These are phyloP conservation scores for Chondrostereum purpureum DNA, from an alignment of 1,284 basidiomycete species.

Conservation along the genomic window DNA sequence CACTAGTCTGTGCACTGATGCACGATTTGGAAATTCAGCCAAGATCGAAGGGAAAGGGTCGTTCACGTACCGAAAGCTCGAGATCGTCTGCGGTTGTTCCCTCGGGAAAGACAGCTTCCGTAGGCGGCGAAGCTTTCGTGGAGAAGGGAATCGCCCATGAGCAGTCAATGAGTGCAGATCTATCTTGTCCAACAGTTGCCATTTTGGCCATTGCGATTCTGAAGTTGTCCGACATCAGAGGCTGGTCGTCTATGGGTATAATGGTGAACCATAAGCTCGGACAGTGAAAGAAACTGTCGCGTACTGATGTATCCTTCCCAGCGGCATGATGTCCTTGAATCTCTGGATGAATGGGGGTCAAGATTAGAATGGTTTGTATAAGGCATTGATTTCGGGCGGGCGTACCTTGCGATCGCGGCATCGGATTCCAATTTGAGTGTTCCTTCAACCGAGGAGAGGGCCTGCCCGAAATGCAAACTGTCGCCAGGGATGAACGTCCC, in stretches of 20 bases:
- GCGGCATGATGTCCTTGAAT: background rate
- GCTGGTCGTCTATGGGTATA: background rate
- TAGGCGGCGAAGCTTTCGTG: background rate
- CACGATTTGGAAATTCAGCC: too few species aligned
- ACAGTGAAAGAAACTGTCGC: background rate
- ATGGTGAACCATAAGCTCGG: too few species aligned
- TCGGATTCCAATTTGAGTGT: background rate
- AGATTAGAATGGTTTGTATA: too few species aligned
- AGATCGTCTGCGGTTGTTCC: background rate
- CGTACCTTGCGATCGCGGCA: background rate
- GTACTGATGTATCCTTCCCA: background rate
- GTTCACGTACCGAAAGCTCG: background rate
- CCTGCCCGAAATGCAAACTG: background rate
- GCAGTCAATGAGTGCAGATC: slow-evolving; percentile 26
- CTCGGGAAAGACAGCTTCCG: background rate
- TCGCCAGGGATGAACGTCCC: background rate
- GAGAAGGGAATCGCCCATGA: slow-evolving; percentile 32
- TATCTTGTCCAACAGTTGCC: slow-evolving; percentile 26
- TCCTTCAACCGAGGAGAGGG: background rate
- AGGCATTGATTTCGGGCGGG: too few species aligned
- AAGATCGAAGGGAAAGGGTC: too few species aligned
- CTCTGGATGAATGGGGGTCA: too few species aligned
- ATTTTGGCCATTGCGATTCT: slow-evolving; percentile 30
- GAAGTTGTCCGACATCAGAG: slow-evolving; percentile 16
- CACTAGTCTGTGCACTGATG: too few species aligned